Percentiles rank a stretch among this genome's conserved stretches.
Conservation (phyloP, 1,284 basidiomycete species). For the Coniferiporia sulphurascens region DNA sequence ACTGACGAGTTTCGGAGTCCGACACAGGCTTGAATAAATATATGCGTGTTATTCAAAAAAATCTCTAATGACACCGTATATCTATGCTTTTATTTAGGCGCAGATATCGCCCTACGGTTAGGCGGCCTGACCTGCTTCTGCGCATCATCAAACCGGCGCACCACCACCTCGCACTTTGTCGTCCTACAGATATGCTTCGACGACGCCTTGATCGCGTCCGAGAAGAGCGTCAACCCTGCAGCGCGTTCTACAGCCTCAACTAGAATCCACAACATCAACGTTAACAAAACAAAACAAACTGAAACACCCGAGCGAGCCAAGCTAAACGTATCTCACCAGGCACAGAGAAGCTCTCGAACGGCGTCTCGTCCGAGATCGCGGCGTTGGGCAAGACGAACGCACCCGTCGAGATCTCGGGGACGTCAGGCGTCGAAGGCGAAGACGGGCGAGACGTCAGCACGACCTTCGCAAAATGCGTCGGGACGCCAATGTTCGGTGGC, state of each 20-base stretch:
- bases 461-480: slow-evolving; percentile 98
- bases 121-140: slow-evolving; percentile 57
- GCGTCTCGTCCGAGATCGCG: slow-evolving; percentile 79
- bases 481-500: slow-evolving; percentile 87
- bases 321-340: slow-evolving; percentile 51
- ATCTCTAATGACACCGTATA: background rate
- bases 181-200: slow-evolving; percentile 87
- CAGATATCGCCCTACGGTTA: slow-evolving; percentile 47
- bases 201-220: slow-evolving; percentile 72
- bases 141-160: slow-evolving; percentile 85
- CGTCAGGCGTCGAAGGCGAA: slow-evolving; percentile 65
- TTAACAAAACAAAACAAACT: background rate
- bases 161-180: slow-evolving; percentile 79
- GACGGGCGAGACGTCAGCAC: slow-evolving; percentile 75
- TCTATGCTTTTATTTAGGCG: slow-evolving; percentile 35
- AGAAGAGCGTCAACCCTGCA: slow-evolving; percentile 87
- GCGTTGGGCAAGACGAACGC: slow-evolving; percentile 96
- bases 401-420: slow-evolving; percentile 76
- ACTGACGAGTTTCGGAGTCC: background rate
- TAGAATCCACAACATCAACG: slow-evolving; percentile 26
- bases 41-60: background rate
- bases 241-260: slow-evolving; percentile 91
- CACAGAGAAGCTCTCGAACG: slow-evolving; percentile 74
- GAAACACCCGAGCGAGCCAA: background rate
- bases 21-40: background rate